Percentiles rank a stretch among this genome's conserved stretches.
These are phyloP conservation scores for Cercospora janseana DNA, from an alignment of 2,329 filamentous ascomycete species.

Conservation along the genomic window DNA sequence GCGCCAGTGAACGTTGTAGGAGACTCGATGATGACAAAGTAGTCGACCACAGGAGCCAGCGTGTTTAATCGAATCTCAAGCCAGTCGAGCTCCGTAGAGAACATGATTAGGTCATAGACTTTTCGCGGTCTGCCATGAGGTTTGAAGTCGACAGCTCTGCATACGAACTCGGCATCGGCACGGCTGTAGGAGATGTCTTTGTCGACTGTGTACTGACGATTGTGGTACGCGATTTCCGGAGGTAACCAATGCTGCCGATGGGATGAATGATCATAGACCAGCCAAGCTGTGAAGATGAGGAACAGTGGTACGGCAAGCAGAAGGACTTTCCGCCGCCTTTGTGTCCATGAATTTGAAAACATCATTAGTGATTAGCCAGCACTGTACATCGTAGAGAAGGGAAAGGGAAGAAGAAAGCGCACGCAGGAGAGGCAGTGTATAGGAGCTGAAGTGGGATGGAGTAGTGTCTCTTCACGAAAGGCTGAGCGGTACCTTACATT, in stretches of 20 bases:
- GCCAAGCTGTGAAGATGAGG: neutral
- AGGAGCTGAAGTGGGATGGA: constrained; percentile 10
- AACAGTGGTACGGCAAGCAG: constrained; percentile 4
- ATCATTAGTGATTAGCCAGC: neutral
- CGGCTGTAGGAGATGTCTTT: neutral
- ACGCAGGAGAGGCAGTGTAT: neutral
- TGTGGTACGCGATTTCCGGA: constrained; percentile 1
- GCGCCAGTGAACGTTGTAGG: constrained; percentile 57
- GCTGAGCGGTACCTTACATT: constrained; percentile 7
- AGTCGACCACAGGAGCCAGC: constrained; percentile 59
- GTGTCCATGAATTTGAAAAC: constrained; percentile 5
- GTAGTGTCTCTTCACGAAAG: neutral
- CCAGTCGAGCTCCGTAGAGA: constrained; percentile 64
- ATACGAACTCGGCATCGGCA: constrained; percentile 13
- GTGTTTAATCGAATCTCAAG: constrained; percentile 63
- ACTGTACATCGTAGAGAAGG: neutral
- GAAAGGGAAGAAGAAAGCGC: neutral
- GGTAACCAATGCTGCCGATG: constrained; percentile 9
- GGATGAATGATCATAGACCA: constrained; percentile 1
- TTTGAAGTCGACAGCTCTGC: constrained; percentile 10
- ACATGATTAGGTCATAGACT: constrained; percentile 61
- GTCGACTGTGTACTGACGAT: constrained; percentile 5
- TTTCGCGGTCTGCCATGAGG: constrained; percentile 39
- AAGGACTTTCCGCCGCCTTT: constrained; percentile 4
- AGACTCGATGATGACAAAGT: constrained; percentile 63